These are phyloP conservation scores for Aspergillus olivimuriae DNA, from an alignment of 495 filamentous ascomycete species.

Conservation along the genomic window DNA sequence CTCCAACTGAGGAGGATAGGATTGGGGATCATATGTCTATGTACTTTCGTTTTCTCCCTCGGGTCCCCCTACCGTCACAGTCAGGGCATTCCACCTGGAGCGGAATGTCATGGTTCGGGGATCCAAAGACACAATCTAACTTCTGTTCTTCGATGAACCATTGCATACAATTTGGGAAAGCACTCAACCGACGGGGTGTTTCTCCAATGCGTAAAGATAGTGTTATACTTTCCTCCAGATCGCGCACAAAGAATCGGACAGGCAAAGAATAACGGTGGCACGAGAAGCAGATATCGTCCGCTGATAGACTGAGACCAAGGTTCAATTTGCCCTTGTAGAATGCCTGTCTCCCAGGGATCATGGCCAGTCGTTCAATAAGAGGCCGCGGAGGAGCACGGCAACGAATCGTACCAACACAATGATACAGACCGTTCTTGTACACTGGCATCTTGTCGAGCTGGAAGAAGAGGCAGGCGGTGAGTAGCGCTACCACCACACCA, in stretches of 20 bases:
- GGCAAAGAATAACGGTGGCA: constrained; percentile 5
- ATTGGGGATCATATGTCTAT: neutral
- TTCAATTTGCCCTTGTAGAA: constrained; percentile 6
- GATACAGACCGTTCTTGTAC: neutral
- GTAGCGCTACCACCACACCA: constrained; percentile 3
- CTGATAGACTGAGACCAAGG: constrained; percentile 1
- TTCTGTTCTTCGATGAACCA: constrained; percentile 7
- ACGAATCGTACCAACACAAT: constrained; percentile 4
- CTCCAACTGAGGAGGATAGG: too few relatives aligned
- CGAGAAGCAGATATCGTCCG: constrained; percentile 2
- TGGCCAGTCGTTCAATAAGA: neutral
- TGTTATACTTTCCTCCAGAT: constrained; percentile 3
- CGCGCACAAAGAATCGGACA: constrained; percentile 5
- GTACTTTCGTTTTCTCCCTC: neutral
- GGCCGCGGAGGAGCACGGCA: constrained; percentile 1
- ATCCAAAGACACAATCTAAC: constrained; percentile 5
- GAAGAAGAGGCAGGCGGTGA: constrained; percentile 4
- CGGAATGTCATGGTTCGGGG: constrained; percentile 1
- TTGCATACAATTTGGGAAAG: constrained; percentile 6
- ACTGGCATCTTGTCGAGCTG: constrained; percentile 3
- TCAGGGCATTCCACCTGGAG: neutral
- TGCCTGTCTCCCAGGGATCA: neutral
- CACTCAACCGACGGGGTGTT: constrained; percentile 1
- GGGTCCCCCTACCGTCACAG: neutral
- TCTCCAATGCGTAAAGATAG: constrained; percentile 5